Evolutionary conservation across 2,329 filamentous ascomycete species (phyloP), one percentile per base, ranked within the genome.

Genomic region (Fusarium sp.): DNA sequence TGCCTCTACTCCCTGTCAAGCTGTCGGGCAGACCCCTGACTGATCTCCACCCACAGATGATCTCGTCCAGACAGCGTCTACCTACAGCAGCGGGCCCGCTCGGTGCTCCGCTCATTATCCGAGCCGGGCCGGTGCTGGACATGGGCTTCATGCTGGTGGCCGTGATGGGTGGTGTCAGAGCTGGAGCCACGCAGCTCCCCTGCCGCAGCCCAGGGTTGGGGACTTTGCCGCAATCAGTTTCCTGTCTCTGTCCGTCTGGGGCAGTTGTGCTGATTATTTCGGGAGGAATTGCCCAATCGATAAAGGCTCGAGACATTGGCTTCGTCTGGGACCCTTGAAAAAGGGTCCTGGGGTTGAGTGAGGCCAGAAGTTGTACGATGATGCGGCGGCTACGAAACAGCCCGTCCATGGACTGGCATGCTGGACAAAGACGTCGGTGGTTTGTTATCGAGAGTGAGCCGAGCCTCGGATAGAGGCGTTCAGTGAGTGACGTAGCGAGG

Each of bases 51-150:
- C 31, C 31, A 29, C 25, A 31, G 42, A 50, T 62, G 29, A 35
- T 45, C 35, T 59, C 56, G 31, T 40, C 65, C 68, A 69, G 59
- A 62, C 65, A 69, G 16, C 31, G 54, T 63, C 64, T 57, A 68
- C 58, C 67, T 52, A 54, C 60, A 71, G 70, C 63, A 52, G 62
- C 36, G 38, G 73, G 58, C 67, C 70, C 62, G 74, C 71, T 77
- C 74, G 72, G 75, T 74, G 67, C 75, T 77, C 74, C 77, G 75
- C 74, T 68, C 62, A 69, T 77, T 68, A 38, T 78, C 77, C 77
- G 77, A 78, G 74, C 77, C 77, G 75, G 77, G 69, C 77, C 77
- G 77, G 77, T 78, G 66, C 63, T 70, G 66, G 59, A 58, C 47
- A 42, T 56, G 56, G 38, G 56, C 38, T 45, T 38, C 25, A 27